phyloP scores from a whole-genome alignment of 805 yeast genomes.

The Metschnikowia aberdeeniae region DNA sequence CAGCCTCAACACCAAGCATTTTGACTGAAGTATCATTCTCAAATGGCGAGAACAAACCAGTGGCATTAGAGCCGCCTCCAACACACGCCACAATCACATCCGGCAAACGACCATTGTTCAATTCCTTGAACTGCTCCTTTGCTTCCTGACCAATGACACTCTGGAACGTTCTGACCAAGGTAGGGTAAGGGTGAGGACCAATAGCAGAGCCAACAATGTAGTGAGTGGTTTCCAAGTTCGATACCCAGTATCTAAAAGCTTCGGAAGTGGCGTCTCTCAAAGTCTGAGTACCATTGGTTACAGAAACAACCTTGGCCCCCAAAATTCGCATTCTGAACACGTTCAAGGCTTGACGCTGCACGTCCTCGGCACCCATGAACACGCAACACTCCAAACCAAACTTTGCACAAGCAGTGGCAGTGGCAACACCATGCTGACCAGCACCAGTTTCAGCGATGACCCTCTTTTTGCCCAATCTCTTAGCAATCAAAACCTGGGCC shows the following conservation, averaged over 20 bases:
- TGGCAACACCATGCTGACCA: conserved; percentile 91
- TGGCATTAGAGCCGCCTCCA: conserved; percentile 97
- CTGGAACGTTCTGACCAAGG: conserved; percentile 97
- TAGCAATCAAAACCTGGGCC: conserved; percentile 78
- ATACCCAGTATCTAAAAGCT: conserved; percentile 94
- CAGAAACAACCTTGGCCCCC: conserved; percentile 94
- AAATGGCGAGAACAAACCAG: conserved; percentile 94
- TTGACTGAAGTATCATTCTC: conserved; percentile 74
- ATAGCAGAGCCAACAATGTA: conserved; percentile 97
- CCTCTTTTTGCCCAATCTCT: conserved; percentile 69
- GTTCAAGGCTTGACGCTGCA: conserved; percentile 94
- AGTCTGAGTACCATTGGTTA: conserved; percentile 91
- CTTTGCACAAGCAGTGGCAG: conserved; percentile 89
- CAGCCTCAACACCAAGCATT: conserved; percentile 95
- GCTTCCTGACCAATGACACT: conserved; percentile 94
- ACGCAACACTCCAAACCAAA: conserved; percentile 92
- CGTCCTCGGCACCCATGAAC: conserved; percentile 99
- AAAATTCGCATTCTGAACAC: conserved; percentile 95
- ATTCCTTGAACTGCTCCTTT: conserved; percentile 77
- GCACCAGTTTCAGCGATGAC: conserved; percentile 91
- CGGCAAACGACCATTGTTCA: conserved; percentile 81
- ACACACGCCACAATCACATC: conserved; percentile 97
- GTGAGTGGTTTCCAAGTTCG: conserved; percentile 80
- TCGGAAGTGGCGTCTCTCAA: conserved; percentile 97
- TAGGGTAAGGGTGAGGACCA: conserved; percentile 99